Conservation (phyloP, 2,329 filamentous ascomycete species). For the Fusarium nisikadoi region DNA sequence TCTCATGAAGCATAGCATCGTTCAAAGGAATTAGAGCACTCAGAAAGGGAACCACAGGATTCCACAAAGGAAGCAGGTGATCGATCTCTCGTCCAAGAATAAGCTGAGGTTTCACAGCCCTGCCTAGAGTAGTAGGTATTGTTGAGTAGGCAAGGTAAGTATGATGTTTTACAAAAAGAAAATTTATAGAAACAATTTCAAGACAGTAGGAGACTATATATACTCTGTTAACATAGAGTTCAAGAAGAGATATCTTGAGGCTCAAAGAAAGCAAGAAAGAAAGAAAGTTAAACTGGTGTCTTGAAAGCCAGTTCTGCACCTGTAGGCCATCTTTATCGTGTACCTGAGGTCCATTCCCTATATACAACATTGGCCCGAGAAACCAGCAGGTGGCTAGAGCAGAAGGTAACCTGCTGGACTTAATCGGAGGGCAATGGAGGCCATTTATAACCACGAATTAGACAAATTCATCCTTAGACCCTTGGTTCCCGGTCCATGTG, state of each 20-base stretch:
- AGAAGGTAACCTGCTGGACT: not conserved
- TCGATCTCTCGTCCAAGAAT: not conserved
- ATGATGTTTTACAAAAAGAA: not conserved
- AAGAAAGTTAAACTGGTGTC: not conserved
- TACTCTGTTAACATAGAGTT: not conserved
- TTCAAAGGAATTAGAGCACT: not conserved
- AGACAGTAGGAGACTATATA: not conserved
- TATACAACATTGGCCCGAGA: not conserved
- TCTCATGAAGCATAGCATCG: constrained; percentile 43
- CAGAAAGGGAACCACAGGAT: not conserved
- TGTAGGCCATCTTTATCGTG: not conserved
- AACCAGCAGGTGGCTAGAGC: not conserved
- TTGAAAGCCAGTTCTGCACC: not conserved
- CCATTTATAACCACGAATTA: not conserved
- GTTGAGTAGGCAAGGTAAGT: not conserved
- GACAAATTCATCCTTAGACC: not conserved
- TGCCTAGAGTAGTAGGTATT: not conserved
- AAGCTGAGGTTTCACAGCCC: not conserved
- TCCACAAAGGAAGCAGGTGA: not conserved
- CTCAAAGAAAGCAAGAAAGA: not conserved
- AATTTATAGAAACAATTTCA: not conserved
- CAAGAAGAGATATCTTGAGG: not conserved
- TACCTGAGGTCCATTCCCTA: not conserved
- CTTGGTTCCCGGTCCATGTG: not conserved
- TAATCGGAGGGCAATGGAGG: not conserved